A percentile compares a stretch with the other conserved stretches of the same genome.
Conservation (phyloP, 208 protist genomes). For the Crithidia sp. region DNA sequence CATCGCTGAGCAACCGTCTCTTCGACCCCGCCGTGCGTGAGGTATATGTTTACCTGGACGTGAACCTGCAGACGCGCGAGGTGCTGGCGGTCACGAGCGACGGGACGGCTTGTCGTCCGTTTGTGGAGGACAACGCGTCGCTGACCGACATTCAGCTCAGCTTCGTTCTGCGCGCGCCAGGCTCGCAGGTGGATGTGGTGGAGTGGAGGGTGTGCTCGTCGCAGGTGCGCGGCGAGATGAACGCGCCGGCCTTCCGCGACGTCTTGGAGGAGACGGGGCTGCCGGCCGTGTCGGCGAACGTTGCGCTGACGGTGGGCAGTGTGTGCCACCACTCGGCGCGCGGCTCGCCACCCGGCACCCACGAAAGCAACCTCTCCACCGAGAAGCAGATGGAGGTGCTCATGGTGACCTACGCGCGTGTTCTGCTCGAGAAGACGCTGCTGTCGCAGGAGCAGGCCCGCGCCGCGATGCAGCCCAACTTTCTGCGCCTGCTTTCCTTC, state of each 20-base stretch:
- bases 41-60: constrained; percentile 37
- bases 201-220: constrained; percentile 44
- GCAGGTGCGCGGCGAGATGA: constrained; percentile 31
- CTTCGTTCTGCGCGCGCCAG: constrained; percentile 47
- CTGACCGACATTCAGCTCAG: constrained; percentile 40
- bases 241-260: constrained; percentile 19
- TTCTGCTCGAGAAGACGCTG: constrained; percentile 73
- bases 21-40: constrained; percentile 38
- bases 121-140: constrained; percentile 34
- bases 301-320: constrained; percentile 35
- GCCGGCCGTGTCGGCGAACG: constrained; percentile 32
- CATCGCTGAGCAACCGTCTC: constrained; percentile 28
- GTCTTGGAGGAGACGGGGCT: constrained; percentile 19
- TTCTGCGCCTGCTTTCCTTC: constrained; percentile 69
- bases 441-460: constrained; percentile 58
- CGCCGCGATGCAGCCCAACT: constrained; percentile 31
- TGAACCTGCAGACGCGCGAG: constrained; percentile 47
- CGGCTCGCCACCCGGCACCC: not conserved
- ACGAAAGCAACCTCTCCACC: constrained; percentile 33
- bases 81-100: constrained; percentile 49
- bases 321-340: constrained; percentile 37
- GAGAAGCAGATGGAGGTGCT: constrained; percentile 74
- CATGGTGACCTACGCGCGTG: constrained; percentile 79
- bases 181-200: constrained; percentile 46
- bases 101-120: constrained; percentile 45